These are phyloP conservation scores for Colletotrichum eremochloae DNA, from an alignment of 2,329 filamentous ascomycete species.

Conservation along the genomic window DNA sequence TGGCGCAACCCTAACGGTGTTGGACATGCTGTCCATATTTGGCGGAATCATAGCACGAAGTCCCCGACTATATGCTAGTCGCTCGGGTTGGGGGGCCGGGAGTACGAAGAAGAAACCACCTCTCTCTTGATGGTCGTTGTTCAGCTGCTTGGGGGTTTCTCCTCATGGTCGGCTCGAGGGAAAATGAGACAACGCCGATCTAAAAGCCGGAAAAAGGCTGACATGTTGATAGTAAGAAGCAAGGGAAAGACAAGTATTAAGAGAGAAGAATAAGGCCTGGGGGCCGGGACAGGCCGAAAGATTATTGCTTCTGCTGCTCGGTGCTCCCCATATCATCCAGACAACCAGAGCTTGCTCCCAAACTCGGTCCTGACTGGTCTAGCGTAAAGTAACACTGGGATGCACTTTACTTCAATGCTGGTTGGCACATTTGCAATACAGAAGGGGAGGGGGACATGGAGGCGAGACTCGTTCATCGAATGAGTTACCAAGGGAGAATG, in stretches of 20 bases:
- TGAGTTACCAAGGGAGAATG: slow-evolving; percentile 10
- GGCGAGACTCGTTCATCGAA: slow-evolving; percentile 26
- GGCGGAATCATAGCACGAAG: neutral
- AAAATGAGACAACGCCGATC: slow-evolving; percentile 27
- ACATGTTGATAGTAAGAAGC: slow-evolving; percentile 28
- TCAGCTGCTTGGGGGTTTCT: neutral
- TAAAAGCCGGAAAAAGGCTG: slow-evolving; percentile 14
- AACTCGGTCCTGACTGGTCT: neutral
- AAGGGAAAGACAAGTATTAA: slow-evolving; percentile 20
- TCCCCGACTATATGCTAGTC: slow-evolving; percentile 9
- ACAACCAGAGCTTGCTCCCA: slow-evolving; percentile 3
- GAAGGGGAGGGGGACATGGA: neutral
- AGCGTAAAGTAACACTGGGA: neutral
- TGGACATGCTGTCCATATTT: slow-evolving; percentile 5
- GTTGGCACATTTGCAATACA: slow-evolving; percentile 12
- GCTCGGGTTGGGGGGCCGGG: slow-evolving; percentile 16
- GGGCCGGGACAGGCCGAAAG: slow-evolving; percentile 16
- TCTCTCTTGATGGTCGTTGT: slow-evolving; percentile 4
- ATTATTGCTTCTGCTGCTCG: neutral
- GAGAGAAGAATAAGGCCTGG: slow-evolving; percentile 3
- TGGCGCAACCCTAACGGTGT: neutral
- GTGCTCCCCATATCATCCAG: neutral
- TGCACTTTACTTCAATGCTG: neutral
- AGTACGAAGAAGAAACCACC: slow-evolving; percentile 3
- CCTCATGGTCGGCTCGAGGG: slow-evolving; percentile 14